phyloP scores from a whole-genome alignment of 2,329 filamentous ascomycete species.

The Fonsecaea nubica region DNA sequence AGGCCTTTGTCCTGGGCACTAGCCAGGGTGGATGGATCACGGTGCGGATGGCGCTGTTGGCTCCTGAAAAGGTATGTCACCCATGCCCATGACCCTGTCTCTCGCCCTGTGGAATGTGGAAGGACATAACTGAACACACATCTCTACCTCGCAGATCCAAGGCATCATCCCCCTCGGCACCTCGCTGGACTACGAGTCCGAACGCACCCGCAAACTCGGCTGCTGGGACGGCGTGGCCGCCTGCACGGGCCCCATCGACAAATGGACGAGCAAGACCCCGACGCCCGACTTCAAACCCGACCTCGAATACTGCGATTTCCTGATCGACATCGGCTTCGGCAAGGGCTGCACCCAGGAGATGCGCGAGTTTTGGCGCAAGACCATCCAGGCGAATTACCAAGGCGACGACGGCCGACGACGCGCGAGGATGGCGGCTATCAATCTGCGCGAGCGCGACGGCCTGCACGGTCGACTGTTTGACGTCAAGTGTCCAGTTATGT shows the following conservation, averaged over 20 bases:
- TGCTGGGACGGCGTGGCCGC: conserved; percentile 56
- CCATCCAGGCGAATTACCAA: conserved; percentile 54
- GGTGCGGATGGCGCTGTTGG: conserved; percentile 60
- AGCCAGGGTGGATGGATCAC: conserved; percentile 63
- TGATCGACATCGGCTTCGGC: conserved; percentile 57
- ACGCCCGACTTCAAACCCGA: conserved; percentile 54
- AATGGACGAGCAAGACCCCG: conserved; percentile 48
- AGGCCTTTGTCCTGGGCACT: conserved; percentile 53
- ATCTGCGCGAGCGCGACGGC: conserved; percentile 57
- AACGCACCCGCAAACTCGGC: conserved; percentile 51
- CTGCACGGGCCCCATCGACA: conserved; percentile 47
- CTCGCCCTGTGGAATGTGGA: neutral
- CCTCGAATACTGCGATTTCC: conserved; percentile 53
- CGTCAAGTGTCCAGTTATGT: conserved; percentile 58
- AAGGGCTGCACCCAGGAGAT: conserved; percentile 47
- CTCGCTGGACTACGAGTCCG: conserved; percentile 59
- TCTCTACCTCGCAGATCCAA: conserved; percentile 48
- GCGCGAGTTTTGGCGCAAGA: conserved; percentile 54
- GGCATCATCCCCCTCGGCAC: conserved; percentile 61
- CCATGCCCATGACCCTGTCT: neutral
- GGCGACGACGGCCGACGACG: conserved; percentile 58
- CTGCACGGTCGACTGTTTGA: conserved; percentile 55
- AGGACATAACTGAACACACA: neutral
- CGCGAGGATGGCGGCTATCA: conserved; percentile 58
- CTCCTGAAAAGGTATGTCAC: conserved; percentile 52